Percentiles rank a stretch among this genome's conserved stretches.
Conservation (phyloP, 1,284 basidiomycete species). For the Prillingera fragicola region DNA sequence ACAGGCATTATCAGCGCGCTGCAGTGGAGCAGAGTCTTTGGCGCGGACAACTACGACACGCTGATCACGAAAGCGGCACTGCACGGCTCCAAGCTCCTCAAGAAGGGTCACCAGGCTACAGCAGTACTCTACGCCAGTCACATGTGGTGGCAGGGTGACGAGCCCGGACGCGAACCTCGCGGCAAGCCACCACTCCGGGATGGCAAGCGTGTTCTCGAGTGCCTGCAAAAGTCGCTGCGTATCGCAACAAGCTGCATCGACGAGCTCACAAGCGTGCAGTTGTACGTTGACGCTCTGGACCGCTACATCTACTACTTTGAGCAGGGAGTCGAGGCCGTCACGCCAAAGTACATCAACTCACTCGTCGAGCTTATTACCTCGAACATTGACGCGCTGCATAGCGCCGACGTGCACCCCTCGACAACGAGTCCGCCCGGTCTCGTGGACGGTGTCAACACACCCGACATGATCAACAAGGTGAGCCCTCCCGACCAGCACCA, state of each 20-base stretch:
- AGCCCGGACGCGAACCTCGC: constrained; percentile 37
- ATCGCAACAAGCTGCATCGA: constrained; percentile 92
- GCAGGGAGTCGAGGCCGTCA: constrained; percentile 79
- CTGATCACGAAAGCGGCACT: constrained; percentile 91
- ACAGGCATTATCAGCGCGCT: constrained; percentile 83
- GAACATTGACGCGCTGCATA: constrained; percentile 79
- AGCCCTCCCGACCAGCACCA: constrained; percentile 6
- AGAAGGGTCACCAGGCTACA: constrained; percentile 92
- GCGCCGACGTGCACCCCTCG: constrained; percentile 75
- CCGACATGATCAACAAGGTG: constrained; percentile 69
- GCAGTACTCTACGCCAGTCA: constrained; percentile 92
- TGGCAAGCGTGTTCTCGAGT: constrained; percentile 90
- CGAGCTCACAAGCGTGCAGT: constrained; percentile 85
- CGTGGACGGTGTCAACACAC: constrained; percentile 81
- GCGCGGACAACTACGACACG: constrained; percentile 87
- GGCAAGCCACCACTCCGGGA: constrained; percentile 67
- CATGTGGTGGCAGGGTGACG: constrained; percentile 86
- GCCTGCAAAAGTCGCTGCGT: constrained; percentile 84
- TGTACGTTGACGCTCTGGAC: constrained; percentile 90
- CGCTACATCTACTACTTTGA: constrained; percentile 90
- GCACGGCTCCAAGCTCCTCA: constrained; percentile 85
- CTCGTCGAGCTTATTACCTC: constrained; percentile 87
- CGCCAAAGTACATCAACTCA: constrained; percentile 88
- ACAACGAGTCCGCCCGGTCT: constrained; percentile 72
- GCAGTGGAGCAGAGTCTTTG: constrained; percentile 77